A percentile compares a stretch with the other conserved stretches of the same genome.
Evolutionary conservation across 2,329 filamentous ascomycete species (phyloP).

Genomic region (Alternaria viburni): DNA sequence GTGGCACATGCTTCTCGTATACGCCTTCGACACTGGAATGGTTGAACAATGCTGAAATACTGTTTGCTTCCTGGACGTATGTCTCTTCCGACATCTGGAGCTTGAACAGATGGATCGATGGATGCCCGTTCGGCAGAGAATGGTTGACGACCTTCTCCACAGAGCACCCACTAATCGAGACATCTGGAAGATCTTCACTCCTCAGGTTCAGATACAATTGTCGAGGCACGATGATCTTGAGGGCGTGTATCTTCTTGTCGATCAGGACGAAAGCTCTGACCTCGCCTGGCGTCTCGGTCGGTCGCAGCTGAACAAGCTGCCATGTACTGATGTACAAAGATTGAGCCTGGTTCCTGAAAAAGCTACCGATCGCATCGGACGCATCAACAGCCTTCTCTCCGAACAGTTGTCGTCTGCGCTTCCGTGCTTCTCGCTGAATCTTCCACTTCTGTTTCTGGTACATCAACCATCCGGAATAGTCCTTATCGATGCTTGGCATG

Average conservation of each 20-base stretch:
- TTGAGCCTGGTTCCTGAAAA: constrained; percentile 93
- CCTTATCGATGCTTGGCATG: constrained; percentile 83
- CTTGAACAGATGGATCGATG: constrained; percentile 92
- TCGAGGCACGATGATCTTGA: constrained; percentile 88
- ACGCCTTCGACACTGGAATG: constrained; percentile 96
- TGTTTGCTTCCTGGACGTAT: constrained; percentile 83
- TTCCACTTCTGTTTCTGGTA: constrained; percentile 99
- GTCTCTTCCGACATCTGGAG: constrained; percentile 87
- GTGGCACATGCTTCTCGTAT: constrained; percentile 90
- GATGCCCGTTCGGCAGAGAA: constrained; percentile 92
- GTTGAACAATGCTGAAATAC: constrained; percentile 82
- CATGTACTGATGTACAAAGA: constrained; percentile 89
- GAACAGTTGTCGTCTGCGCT: constrained; percentile 87
- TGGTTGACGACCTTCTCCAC: constrained; percentile 94
- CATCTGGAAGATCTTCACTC: constrained; percentile 82
- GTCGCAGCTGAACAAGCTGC: constrained; percentile 88
- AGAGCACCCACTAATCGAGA: constrained; percentile 82
- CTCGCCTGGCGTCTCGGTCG: constrained; percentile 83
- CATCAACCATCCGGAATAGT: constrained; percentile 85
- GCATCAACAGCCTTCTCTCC: constrained; percentile 75
- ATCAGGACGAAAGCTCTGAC: constrained; percentile 91
- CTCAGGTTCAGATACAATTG: constrained; percentile 93
- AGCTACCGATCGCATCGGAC: constrained; percentile 67
- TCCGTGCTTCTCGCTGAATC: constrained; percentile 88
- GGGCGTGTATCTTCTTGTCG: constrained; percentile 84